phyloP scores from a whole-genome alignment of 352 stramenopile genomes.

The Blastocystis sp. region DNA sequence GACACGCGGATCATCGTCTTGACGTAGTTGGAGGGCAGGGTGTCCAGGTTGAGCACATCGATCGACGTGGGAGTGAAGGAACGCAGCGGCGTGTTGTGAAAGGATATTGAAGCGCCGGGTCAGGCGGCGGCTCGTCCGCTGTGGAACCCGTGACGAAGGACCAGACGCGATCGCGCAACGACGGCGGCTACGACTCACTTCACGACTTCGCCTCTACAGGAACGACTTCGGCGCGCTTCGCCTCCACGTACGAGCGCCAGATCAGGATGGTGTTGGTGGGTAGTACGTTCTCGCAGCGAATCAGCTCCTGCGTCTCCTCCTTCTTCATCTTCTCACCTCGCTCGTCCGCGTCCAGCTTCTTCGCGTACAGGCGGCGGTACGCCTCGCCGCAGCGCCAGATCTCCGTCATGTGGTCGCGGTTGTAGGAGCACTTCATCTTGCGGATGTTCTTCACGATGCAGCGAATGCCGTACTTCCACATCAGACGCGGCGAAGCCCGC shows the following conservation, averaged over 20 bases:
- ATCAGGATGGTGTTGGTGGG: constrained; percentile 44
- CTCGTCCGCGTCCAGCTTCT: constrained; percentile 14
- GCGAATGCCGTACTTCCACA: constrained; percentile 52
- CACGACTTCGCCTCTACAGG: neutral
- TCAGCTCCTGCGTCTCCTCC: neutral
- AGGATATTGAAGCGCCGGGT: neutral
- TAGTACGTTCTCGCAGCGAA: constrained; percentile 39
- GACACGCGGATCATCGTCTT: constrained; percentile 57
- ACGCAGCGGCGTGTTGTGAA: neutral
- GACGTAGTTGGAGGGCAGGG: constrained; percentile 32
- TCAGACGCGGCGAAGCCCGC: neutral
- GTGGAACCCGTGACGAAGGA: neutral
- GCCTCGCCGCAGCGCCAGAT: constrained; percentile 15
- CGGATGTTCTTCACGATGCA: constrained; percentile 64
- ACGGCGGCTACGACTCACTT: neutral
- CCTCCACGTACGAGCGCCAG: constrained; percentile 36
- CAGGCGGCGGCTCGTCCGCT: neutral
- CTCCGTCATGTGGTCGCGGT: neutral
- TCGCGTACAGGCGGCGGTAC: constrained; percentile 25
- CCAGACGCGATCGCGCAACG: constrained; percentile 31
- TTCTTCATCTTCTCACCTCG: neutral
- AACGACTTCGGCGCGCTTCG: neutral
- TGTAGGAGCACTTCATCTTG: constrained; percentile 61
- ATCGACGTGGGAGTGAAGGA: neutral
- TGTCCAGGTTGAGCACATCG: neutral